Evolutionary conservation across 495 filamentous ascomycete species (phyloP), one percentile per base, ranked within the genome.

Genomic region (Pyrenopolyporus hunteri): DNA sequence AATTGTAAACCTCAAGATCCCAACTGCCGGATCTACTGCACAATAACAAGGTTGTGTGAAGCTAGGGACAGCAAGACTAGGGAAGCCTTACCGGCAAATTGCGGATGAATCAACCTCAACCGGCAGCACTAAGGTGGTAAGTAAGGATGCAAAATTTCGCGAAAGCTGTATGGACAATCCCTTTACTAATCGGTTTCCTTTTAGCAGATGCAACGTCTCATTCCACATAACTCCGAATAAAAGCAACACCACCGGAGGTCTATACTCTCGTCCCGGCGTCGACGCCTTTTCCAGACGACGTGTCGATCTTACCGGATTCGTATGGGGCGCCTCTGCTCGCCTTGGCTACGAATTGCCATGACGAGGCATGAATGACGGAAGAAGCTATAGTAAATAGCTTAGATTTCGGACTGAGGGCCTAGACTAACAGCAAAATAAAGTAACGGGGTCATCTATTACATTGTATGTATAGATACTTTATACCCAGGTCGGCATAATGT

Each of bases 11-110:
- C 17, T 16, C 16, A 29, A 39, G 8, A 14, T 19, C 4, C 33
- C 19, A 62, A 56, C 51, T 62, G 45, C 59, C 60, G 54, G 53
- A 13, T 47, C 60, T 58, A 63, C 46, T 58, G 46, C 47, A 63
- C n/a, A 37, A 29, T 47, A 50, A 13, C 3, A 7, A 50, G 2
- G 8, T 43, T 43, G 39, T 43, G 39, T 17, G 14, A 59, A 47
- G 54, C 32, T 53, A 42, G 23, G 17, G 42, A 13, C 26, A 47
- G 22, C 43, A 59, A 17, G 39, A 53, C 39, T 46, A 53, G 25
- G 52, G 45, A 39, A 22, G 16, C 31, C 25, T n/a, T 31, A 13
- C 32, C 54, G 60, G 60, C 33, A 64, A 59, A 59, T 64, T 59
- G 33, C 60, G 60, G 60, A 26, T 64, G 60, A 64, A 64, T 56